phyloP scores from a whole-genome alignment of 345 rosid genomes.

The Microthlaspi erraticum region DNA sequence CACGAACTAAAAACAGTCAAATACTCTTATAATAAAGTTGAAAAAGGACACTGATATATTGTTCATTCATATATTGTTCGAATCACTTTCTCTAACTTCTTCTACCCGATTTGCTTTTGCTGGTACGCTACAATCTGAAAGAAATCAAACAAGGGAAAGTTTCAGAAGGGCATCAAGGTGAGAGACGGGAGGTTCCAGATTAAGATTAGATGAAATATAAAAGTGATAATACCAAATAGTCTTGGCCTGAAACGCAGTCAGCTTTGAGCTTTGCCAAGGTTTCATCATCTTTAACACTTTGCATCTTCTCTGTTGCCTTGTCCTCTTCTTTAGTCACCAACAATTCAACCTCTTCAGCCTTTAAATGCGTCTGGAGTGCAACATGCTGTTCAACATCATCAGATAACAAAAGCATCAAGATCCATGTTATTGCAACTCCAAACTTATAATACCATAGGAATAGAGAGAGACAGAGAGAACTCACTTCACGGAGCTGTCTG shows the following conservation, averaged over 20 bases:
- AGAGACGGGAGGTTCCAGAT: slow-evolving; percentile 2
- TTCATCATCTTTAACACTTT: slow-evolving; percentile 60
- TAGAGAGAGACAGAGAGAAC: slow-evolving; percentile 38
- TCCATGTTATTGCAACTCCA: slow-evolving; percentile 21
- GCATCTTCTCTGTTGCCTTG: slow-evolving; percentile 40
- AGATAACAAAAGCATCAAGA: slow-evolving; percentile 14
- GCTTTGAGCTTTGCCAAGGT: slow-evolving; percentile 31
- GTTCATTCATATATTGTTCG: slow-evolving; percentile 6
- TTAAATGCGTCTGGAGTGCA: slow-evolving; percentile 63
- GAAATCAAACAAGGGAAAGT: slow-evolving; percentile 17
- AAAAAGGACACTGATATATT: background rate
- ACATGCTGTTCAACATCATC: slow-evolving; percentile 54
- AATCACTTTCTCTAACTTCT: slow-evolving; percentile 29
- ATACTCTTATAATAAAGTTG: background rate
- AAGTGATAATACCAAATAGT: slow-evolving; percentile 21
- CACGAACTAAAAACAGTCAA: slow-evolving; percentile 16
- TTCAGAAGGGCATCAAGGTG: background rate
- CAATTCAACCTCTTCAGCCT: slow-evolving; percentile 74
- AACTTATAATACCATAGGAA: slow-evolving; percentile 41
- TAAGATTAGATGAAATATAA: background rate
- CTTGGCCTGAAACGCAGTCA: slow-evolving; percentile 25
- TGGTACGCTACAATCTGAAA: slow-evolving; percentile 34
- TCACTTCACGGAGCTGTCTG: slow-evolving; percentile 76
- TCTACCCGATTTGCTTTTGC: slow-evolving; percentile 14
- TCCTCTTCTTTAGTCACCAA: slow-evolving; percentile 46